A percentile compares a stretch with the other conserved stretches of the same genome.
These are phyloP conservation scores for Scytalidium sp. DNA, from an alignment of 2,329 filamentous ascomycete species.

Conservation along the genomic window DNA sequence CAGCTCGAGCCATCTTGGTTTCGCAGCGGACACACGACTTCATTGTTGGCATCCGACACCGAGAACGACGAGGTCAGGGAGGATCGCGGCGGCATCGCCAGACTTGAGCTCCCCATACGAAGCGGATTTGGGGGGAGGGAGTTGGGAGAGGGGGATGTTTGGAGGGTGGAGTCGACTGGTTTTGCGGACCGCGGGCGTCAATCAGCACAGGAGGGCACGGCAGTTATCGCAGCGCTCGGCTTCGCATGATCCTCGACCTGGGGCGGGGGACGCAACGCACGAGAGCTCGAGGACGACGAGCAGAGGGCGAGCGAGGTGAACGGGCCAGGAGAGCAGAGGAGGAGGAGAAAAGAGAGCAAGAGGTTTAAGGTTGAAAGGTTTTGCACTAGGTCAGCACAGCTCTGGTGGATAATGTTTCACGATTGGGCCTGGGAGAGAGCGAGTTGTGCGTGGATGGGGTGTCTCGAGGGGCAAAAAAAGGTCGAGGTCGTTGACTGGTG, in stretches of 20 bases:
- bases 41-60: slow-evolving; percentile 87
- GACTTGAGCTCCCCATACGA: slow-evolving; percentile 55
- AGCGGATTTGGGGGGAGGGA: background rate
- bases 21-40: slow-evolving; percentile 92
- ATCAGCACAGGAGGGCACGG: background rate
- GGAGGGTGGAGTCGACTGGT: background rate
- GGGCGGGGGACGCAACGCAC: no score
- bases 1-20: slow-evolving; percentile 97
- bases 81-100: slow-evolving; percentile 79
- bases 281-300: background rate
- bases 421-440: background rate
- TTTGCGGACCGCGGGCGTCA: background rate
- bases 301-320: background rate
- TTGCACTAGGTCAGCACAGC: background rate
- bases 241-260: background rate
- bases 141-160: no score
- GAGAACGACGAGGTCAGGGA: slow-evolving; percentile 88
- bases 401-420: background rate
- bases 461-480: background rate
- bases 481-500: no score
- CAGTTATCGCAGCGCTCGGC: background rate
- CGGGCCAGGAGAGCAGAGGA: background rate
- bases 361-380: background rate
- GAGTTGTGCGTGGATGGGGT: background rate
- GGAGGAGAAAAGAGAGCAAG: slow-evolving; percentile 4